A percentile compares a stretch with the other conserved stretches of the same genome.
Conservation (phyloP, 2,329 filamentous ascomycete species). For the Fusarium verrucosum region DNA sequence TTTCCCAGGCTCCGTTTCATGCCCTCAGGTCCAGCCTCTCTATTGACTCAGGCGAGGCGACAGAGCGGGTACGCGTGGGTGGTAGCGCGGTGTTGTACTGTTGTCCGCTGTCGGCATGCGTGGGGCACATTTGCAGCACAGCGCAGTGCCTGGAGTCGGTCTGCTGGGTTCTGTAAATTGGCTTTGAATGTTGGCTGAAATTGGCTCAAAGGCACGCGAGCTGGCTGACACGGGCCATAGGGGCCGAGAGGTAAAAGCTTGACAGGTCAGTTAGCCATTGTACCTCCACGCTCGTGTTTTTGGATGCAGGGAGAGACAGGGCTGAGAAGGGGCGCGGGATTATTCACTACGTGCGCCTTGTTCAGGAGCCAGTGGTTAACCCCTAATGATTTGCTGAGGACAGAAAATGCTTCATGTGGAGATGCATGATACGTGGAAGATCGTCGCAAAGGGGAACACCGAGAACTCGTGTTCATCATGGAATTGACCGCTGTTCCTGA, state of each 20-base stretch:
- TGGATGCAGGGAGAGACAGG: constrained; percentile 27
- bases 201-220: constrained; percentile 36
- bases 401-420: constrained; percentile 27
- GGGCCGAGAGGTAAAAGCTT: constrained; percentile 2
- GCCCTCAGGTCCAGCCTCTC: constrained; percentile 13
- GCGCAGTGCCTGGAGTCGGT: constrained; percentile 16
- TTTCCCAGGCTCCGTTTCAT: constrained; percentile 34
- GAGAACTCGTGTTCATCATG: constrained; percentile 5
- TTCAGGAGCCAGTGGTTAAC: constrained; percentile 9
- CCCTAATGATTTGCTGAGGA: constrained; percentile 22
- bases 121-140: constrained; percentile 21
- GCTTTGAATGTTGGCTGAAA: constrained; percentile 21
- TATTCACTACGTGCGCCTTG: constrained; percentile 19
- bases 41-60: constrained; percentile 31
- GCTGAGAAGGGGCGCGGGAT: constrained; percentile 30
- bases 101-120: constrained; percentile 16
- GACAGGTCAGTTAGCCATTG: constrained; percentile 13
- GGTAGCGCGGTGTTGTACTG: constrained; percentile 12
- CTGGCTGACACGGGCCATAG: constrained; percentile 3
- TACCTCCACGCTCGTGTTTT: constrained; percentile 10
- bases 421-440: constrained; percentile 31
- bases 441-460: constrained; percentile 14
- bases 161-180: constrained; percentile 28
- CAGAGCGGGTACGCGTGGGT: constrained; percentile 27
- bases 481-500: constrained; percentile 28